Percentiles rank a stretch among this genome's conserved stretches.
Conservation (phyloP, 1,284 basidiomycete genomes). For the Rhodotorula sp. region DNA sequence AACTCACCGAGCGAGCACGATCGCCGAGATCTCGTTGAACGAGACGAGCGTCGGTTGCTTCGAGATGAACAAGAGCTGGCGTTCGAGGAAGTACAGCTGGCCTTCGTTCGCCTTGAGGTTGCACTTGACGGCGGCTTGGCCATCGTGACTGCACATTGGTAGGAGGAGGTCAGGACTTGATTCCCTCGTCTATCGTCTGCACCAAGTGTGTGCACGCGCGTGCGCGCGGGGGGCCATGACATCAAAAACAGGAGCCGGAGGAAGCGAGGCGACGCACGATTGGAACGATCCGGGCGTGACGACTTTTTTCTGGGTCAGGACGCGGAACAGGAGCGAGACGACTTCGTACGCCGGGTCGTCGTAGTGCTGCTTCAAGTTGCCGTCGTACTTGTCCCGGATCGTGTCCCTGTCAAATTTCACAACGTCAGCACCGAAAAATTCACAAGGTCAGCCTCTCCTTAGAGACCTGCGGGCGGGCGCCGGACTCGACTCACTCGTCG, state of each 20-base stretch:
- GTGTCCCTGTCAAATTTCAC: conserved; percentile 44
- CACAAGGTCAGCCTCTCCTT: not conserved
- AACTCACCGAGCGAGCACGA: conserved; percentile 78
- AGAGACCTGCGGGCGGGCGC: not conserved
- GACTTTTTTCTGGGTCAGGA: conserved; percentile 86
- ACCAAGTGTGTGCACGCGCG: too few relatives aligned
- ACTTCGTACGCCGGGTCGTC: conserved; percentile 94
- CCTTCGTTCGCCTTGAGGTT: conserved; percentile 97
- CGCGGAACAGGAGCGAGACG: conserved; percentile 91
- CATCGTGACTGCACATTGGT: conserved; percentile 50
- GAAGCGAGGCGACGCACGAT: conserved; percentile 58
- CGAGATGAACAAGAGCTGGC: conserved; percentile 96
- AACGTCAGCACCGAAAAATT: not conserved
- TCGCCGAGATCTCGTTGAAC: conserved; percentile 85
- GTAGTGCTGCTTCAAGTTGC: conserved; percentile 84
- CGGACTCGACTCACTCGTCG: conserved; percentile 66
- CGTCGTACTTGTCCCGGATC: conserved; percentile 59
- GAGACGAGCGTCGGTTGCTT: conserved; percentile 93
- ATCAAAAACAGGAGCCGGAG: not conserved
- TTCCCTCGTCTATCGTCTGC: too few relatives aligned
- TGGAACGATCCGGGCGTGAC: conserved; percentile 77
- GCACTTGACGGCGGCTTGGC: conserved; percentile 71
- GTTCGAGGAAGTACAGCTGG: conserved; percentile 96
- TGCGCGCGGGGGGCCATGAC: too few relatives aligned
- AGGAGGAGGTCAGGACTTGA: too few relatives aligned